Base-by-base conservation (phyloP, 2,329 filamentous ascomycete species). In the Aspergillus pseudonomiae region DNA sequence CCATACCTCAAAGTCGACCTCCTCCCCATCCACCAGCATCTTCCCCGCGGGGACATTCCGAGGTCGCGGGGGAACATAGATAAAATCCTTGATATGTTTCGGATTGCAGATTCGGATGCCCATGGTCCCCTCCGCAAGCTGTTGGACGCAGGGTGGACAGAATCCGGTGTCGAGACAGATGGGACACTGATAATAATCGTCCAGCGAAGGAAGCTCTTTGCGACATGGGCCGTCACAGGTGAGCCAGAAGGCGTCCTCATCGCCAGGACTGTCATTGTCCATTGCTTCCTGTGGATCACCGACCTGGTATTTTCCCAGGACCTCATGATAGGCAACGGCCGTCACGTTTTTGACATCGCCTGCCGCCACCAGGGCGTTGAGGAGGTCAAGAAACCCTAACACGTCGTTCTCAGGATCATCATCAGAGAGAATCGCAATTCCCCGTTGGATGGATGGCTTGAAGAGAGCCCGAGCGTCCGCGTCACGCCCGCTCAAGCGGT, bases 131-230 rank as follows among this genome's bases (percentile, higher is more conserved):
- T 43, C 26, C 26, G 14, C 46, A 9, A 62, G 30, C 24, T 57
- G 28, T 16, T 60, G 41, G 24, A 30, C 4, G 30, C 63, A 62
- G 6, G 59, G 28, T 16, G 34, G 12, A 36, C 63, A 65, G 39
- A 65, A 64, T 24, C 50, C 63, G n/a, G 57, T 63, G 16, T 64
- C 50, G 4, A 62, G 48, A 30, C 63, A 64, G 39, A 64, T 62
- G 12, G 63, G 34, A 43, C 63, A 64, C 48, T 62, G 24, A 7
- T 24, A 57, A n/a, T 26, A 54, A 12, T 34, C 46, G 3, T 65
- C 63, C 5, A 54, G 16, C 11, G 39, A 21, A 2, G 32, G 24
- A 1, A 30, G 10, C 6, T 19, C 12, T 21, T 30, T 32, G 21
- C 55, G 59, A 24, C 64, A 64, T 4, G 56, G 45, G 3, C 62